Evolutionary conservation across 192 early-diverging fungal species (phyloP), one percentile per base, ranked within the genome.

Genomic region (Linnemannia schmuckeri): DNA sequence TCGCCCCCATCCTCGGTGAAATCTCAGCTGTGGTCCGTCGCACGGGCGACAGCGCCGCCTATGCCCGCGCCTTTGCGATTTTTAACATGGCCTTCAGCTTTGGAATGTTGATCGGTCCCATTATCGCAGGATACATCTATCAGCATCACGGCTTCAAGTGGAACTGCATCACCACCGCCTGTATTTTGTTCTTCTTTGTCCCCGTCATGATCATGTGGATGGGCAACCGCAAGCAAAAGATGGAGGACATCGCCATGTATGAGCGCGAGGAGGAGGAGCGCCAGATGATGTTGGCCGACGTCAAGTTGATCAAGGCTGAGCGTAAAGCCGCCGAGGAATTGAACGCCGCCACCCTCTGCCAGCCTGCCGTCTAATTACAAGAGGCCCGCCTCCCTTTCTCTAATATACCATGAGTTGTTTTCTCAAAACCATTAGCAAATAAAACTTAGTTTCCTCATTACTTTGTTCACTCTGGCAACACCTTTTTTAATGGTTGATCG

Each of bases 61-160:
- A 89, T 70, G 92, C 89, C 30, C 87, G 88, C 77, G 92, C 94
- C 4, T 96, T 95, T 85, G 94, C 94, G 4, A 86, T 96, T 55
- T 95, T 93, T 83, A 96, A 96, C 82, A 94, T 96, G 79, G 90
- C 94, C 0, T 96, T 93, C 70, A 92, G 93, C 42, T 87, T 93
- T 70, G 95, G 96, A n/a, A 94, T 96, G 90, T 90, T 96, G 76
- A 78, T 95, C 46, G 93, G 95, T 3, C 96, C 96, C 15, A 93
- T 95, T 18, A 81, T 93, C 68, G 91, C 93, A 40, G 93, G 94
- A 33, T 81, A 69, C 33, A 75, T 87, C 37, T 87, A 81, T 35
- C 18, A 78, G n/a, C 61, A 70, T 9, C 79, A 81, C n/a, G 85
- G 85, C 3, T 87, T 87, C 76, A 73, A 71, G 15, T 81, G 79